Evolutionary conservation across 1,284 basidiomycete species (phyloP).

Genomic region (Trametes versicolor): DNA sequence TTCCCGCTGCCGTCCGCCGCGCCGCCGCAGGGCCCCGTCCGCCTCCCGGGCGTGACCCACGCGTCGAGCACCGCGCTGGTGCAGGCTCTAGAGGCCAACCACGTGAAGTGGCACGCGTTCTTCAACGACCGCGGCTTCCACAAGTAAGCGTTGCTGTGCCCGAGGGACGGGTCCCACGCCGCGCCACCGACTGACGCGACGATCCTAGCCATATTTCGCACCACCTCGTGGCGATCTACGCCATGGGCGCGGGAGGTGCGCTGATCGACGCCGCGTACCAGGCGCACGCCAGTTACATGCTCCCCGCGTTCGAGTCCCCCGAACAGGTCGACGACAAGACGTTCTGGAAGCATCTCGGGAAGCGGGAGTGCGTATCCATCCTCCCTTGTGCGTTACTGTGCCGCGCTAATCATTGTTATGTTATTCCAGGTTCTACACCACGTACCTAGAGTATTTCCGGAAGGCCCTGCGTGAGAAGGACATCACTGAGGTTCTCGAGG

Average conservation of each 20-base stretch:
- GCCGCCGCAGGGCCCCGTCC: conserved; percentile 26
- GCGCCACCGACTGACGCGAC: neutral
- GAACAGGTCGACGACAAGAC: conserved; percentile 52
- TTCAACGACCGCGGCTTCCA: conserved; percentile 69
- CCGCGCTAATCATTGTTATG: neutral
- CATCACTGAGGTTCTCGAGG: conserved; percentile 54
- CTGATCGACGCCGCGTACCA: conserved; percentile 55
- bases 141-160: conserved; percentile 50
- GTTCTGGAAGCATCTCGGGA: conserved; percentile 57
- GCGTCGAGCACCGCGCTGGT: conserved; percentile 57
- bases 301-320: conserved; percentile 52
- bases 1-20: conserved; percentile 34
- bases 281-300: conserved; percentile 52
- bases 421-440: conserved; percentile 58
- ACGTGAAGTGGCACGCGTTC: conserved; percentile 66
- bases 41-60: conserved; percentile 59
- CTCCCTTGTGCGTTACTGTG: neutral
- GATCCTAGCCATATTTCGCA: conserved; percentile 58
- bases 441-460: conserved; percentile 65
- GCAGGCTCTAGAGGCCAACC: conserved; percentile 63
- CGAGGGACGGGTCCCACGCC: neutral
- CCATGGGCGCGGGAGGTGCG: conserved; percentile 53
- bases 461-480: conserved; percentile 54
- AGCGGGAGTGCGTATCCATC: conserved; percentile 50
- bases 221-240: conserved; percentile 60